phyloP scores from a whole-genome alignment of 2,329 filamentous ascomycete genomes.

The Monosporascus sp. region DNA sequence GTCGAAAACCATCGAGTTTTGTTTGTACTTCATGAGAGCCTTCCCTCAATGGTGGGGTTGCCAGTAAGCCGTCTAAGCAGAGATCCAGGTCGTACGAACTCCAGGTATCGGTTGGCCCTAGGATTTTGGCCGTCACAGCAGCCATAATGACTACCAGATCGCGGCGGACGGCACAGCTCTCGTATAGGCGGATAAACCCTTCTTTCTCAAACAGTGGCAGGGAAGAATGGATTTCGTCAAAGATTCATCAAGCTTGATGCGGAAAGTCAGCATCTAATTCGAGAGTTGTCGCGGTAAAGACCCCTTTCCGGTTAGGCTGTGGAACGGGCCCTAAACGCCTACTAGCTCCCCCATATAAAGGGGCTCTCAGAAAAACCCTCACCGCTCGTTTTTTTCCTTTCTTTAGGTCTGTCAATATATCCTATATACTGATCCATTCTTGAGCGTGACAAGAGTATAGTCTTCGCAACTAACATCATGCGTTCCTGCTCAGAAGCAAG shows the following conservation, averaged over 20 bases:
- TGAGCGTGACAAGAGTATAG: too few relatives aligned
- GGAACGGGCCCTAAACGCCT: too few relatives aligned
- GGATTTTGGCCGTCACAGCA: conserved; percentile 24
- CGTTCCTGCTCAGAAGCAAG: conserved; percentile 14
- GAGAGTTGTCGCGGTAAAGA: too few relatives aligned
- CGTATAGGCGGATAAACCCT: conserved; percentile 21
- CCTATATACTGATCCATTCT: too few relatives aligned
- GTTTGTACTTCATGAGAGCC: conserved; percentile 3
- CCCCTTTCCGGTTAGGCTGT: too few relatives aligned
- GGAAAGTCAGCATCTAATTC: not conserved
- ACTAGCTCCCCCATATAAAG: too few relatives aligned
- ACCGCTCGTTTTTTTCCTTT: too few relatives aligned
- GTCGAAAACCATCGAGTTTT: conserved; percentile 24
- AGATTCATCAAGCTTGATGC: conserved; percentile 19
- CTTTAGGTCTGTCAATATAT: too few relatives aligned
- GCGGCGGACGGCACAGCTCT: conserved; percentile 13
- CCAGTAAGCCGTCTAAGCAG: conserved; percentile 18
- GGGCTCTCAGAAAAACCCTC: too few relatives aligned
- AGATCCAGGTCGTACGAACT: conserved; percentile 13
- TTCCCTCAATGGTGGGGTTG: conserved; percentile 8
- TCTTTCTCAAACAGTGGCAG: conserved; percentile 24
- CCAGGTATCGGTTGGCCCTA: conserved; percentile 17
- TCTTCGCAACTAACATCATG: conserved; percentile 11
- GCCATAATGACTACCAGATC: conserved; percentile 22
- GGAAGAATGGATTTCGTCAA: conserved; percentile 25